Evolutionary conservation across 108 stramenopile species (phyloP).

Genomic region (Cylindrotheca fusiformis): DNA sequence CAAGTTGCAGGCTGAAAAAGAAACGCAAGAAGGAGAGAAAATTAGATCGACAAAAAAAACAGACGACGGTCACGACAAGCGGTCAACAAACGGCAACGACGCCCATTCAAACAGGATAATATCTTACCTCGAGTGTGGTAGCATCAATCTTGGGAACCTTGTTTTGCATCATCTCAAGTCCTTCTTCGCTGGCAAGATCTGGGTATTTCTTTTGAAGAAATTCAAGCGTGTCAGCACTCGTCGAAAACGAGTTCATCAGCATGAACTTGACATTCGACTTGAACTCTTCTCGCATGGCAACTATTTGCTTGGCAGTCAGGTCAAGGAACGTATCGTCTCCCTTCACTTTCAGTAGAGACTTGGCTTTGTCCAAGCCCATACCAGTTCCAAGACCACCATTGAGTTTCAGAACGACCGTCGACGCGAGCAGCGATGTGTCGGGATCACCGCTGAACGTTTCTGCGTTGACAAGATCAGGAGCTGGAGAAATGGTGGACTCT

Average conservation of each 20-base stretch:
- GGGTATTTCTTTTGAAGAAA: constrained; percentile 90
- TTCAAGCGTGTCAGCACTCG: constrained; percentile 92
- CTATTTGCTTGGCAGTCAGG: constrained; percentile 98
- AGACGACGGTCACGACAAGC: not conserved
- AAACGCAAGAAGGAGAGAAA: too few relatives aligned
- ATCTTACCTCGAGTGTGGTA: constrained; percentile 74
- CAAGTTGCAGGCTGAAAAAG: too few relatives aligned
- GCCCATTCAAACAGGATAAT: not conserved
- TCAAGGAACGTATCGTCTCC: constrained; percentile 98
- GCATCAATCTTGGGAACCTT: constrained; percentile 98
- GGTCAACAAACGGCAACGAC: not conserved
- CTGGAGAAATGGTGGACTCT: constrained; percentile 90
- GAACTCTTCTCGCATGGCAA: constrained; percentile 90
- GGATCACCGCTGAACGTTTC: constrained; percentile 51
- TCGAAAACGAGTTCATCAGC: constrained; percentile 99
- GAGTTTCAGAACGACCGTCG: constrained; percentile 97
- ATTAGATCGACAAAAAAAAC: not conserved
- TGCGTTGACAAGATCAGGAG: constrained; percentile 83
- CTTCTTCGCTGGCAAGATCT: constrained; percentile 84
- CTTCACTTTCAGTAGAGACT: constrained; percentile 96
- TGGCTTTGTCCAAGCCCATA: constrained; percentile 99
- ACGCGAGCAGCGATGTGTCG: constrained; percentile 76
- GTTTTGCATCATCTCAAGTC: constrained; percentile 98
- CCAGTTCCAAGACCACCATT: constrained; percentile 99
- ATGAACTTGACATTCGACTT: constrained; percentile 95